A percentile compares a stretch with the other conserved stretches of the same genome.
Conservation (phyloP, 495 filamentous ascomycete species). For the Gamarada debralockiae region DNA sequence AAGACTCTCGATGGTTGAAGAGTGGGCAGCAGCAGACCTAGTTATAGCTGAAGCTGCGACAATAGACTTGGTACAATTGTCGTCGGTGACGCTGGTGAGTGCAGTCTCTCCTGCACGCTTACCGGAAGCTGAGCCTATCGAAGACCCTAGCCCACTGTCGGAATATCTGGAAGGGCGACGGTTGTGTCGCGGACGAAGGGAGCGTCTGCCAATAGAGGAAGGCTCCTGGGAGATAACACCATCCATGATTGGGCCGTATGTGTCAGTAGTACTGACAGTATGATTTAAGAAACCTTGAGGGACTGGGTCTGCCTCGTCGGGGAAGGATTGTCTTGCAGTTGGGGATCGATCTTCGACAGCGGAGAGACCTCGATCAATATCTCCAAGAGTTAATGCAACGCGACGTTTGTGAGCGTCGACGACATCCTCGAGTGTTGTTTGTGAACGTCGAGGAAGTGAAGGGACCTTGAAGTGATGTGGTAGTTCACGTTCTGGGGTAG, state of each 20-base stretch:
- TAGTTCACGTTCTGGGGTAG: constrained; percentile 32
- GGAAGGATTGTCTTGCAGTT: constrained; percentile 30
- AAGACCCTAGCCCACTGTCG: constrained; percentile 58
- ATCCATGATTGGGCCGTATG: constrained; percentile 30
- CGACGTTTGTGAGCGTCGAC: constrained; percentile 51
- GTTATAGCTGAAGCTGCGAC: constrained; percentile 41
- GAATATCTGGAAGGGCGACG: constrained; percentile 49
- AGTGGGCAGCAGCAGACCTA: constrained; percentile 39
- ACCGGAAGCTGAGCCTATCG: constrained; percentile 38
- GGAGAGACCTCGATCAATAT: constrained; percentile 48
- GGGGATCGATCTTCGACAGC: constrained; percentile 27
- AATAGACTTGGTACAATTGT: constrained; percentile 26
- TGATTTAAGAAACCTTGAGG: constrained; percentile 47
- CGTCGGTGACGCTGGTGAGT: constrained; percentile 20
- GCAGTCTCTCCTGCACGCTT: constrained; percentile 28
- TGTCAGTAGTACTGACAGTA: constrained; percentile 31
- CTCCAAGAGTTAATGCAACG: constrained; percentile 43
- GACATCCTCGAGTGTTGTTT: constrained; percentile 59
- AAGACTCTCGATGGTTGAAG: constrained; percentile 30
- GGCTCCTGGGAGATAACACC: constrained; percentile 26
- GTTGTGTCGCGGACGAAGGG: constrained; percentile 42
- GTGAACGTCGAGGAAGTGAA: constrained; percentile 53
- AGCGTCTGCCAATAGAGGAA: constrained; percentile 21
- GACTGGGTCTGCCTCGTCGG: constrained; percentile 45
- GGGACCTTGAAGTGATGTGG: constrained; percentile 40